phyloP scores from a whole-genome alignment of 805 yeast species.

The Metschnikowia reukaufii region DNA sequence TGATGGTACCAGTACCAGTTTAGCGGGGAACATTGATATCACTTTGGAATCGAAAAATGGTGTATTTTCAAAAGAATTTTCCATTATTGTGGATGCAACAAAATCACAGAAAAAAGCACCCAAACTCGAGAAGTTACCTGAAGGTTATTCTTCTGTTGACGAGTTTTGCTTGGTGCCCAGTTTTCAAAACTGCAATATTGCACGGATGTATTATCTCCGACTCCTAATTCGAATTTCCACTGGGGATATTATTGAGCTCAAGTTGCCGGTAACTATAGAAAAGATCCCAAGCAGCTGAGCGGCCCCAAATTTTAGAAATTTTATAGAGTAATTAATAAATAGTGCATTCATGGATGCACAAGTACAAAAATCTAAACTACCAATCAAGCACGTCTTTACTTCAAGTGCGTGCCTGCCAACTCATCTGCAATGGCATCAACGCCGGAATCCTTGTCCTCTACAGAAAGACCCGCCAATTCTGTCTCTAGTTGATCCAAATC shows the following conservation, averaged over 20 bases:
- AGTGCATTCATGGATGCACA: background rate
- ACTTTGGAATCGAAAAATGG: conserved; percentile 13
- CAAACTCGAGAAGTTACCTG: conserved; percentile 6
- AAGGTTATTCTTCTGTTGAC: conserved; percentile 18
- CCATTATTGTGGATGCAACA: conserved; percentile 28
- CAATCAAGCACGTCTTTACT: conserved; percentile 1
- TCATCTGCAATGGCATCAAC: conserved; percentile 61
- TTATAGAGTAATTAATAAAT: background rate
- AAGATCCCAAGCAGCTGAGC: conserved; percentile 17
- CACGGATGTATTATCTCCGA: conserved; percentile 36
- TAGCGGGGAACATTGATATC: conserved; percentile 2
- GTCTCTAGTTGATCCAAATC: conserved; percentile 54
- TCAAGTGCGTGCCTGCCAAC: conserved; percentile 55
- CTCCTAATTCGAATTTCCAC: conserved; percentile 24
- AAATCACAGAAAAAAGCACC: conserved; percentile 23
- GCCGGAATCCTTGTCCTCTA: conserved; percentile 35
- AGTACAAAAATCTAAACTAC: background rate
- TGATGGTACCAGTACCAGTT: conserved; percentile 22
- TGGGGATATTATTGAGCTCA: conserved; percentile 24
- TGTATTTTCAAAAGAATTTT: conserved; percentile 23
- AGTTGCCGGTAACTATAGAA: conserved; percentile 32
- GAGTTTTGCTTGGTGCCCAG: conserved; percentile 39
- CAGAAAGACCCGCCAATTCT: conserved; percentile 43
- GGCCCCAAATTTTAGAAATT: too few relatives aligned
- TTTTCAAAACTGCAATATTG: conserved; percentile 37